Evolutionary conservation across 2,329 filamentous ascomycete species (phyloP), one percentile per base, ranked within the genome.

Genomic region (Trichoderma oligosporum): DNA sequence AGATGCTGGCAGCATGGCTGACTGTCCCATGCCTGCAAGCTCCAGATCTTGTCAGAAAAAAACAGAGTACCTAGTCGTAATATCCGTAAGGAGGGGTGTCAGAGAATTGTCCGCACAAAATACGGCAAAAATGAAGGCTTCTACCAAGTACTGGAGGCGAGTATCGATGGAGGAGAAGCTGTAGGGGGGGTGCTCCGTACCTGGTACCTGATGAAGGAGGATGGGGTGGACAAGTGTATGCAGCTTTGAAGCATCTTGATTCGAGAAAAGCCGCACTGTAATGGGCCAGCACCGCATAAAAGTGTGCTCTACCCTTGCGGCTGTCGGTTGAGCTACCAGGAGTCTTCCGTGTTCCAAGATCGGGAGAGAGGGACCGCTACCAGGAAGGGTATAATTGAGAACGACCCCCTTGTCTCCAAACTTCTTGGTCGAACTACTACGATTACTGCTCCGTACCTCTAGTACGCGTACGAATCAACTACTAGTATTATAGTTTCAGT

Each of bases 191-290:
- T 55, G 33, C 49, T 52, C 57, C 57, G 57, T 54, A 60, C 55
- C 54, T 55, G 60, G 58, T 60, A 58, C 60, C 52, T 57, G 47
- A 60, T 58, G 60, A 60, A 58, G 49, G 58, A 56, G 58, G 58
- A 58, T 47, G 58, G 42, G 58, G 58, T 56, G 60, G 54, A 45
- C 36, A 54, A 51, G 44, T 45, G 39, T 49, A 57, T 57, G 53
- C 53, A 60, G 58, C 45, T 58, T 58, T 51, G 53, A 61, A 47
- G 42, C 60, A 60, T 60, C 52, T 45, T 53, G 57, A 60, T 57
- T 61, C 46, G 53, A 58, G 56, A 61, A 61, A 60, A 60, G 52
- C 53, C 57, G 60, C 60, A 58, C 54, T 57, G 53, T 51, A 59
- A 59, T 51, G 57, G 46, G 27, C 57, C 52, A 45, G 31, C 42